phyloP scores from a whole-genome alignment of 2,329 filamentous ascomycete genomes.

The Trichophyton verrucosum region DNA sequence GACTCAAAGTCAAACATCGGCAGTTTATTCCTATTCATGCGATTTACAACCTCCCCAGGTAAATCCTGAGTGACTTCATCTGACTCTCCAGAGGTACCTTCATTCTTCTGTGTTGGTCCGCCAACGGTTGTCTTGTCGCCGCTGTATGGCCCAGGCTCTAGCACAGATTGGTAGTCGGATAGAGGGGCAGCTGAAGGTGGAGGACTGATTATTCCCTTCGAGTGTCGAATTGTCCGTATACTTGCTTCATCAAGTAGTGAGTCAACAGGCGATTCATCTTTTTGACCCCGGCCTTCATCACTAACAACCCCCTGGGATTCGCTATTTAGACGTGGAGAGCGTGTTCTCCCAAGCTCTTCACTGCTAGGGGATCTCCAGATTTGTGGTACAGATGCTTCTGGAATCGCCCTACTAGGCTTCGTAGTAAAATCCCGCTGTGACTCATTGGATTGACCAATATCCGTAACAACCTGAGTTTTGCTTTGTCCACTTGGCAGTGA shows the following conservation, averaged over 20 bases:
- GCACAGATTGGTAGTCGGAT: not conserved
- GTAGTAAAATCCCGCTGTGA: not conserved
- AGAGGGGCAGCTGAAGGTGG: not conserved
- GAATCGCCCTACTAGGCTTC: not conserved
- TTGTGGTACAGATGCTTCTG: not conserved
- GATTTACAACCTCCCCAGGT: not conserved
- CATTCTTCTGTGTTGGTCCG: not conserved
- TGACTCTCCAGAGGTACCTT: not conserved
- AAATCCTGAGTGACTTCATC: not conserved
- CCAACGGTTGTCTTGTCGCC: not conserved
- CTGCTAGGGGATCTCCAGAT: not conserved
- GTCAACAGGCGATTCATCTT: not conserved
- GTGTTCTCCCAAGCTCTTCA: not conserved
- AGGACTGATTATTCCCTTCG: not conserved
- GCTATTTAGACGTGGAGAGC: not conserved
- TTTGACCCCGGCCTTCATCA: too few species aligned
- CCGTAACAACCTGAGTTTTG: constrained; percentile 14
- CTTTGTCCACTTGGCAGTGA: not conserved
- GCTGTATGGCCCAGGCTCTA: not conserved
- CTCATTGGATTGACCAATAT: constrained; percentile 17
- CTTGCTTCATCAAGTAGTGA: not conserved
- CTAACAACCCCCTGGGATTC: not conserved
- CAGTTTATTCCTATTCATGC: not conserved
- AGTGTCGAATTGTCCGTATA: not conserved
- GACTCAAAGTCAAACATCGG: constrained; percentile 12